Percentiles rank a stretch among this genome's conserved stretches.
These are phyloP conservation scores for Halophytophthora polymorphica DNA, from an alignment of 352 stramenopile genomes.

Conservation along the genomic window DNA sequence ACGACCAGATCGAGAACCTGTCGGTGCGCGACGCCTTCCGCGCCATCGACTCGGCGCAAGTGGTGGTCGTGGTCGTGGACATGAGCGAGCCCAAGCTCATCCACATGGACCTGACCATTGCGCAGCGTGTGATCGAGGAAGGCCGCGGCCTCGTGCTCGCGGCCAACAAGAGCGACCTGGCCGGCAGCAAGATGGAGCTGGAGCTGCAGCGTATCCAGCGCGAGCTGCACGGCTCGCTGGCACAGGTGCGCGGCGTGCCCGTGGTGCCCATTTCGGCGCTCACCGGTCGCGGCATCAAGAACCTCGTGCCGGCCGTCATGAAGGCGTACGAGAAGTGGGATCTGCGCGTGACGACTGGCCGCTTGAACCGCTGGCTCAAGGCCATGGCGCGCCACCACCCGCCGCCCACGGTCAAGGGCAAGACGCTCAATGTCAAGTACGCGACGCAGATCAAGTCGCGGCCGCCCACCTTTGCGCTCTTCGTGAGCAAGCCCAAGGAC, in stretches of 20 bases:
- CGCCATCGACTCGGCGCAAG: conserved; percentile 75
- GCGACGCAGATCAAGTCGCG: conserved; percentile 82
- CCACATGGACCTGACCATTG: conserved; percentile 85
- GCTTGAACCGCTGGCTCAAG: conserved; percentile 81
- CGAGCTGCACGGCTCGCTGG: conserved; percentile 66
- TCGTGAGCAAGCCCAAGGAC: conserved; percentile 76
- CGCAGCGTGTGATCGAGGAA: conserved; percentile 77
- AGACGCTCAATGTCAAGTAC: conserved; percentile 87
- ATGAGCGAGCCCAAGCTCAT: conserved; percentile 82
- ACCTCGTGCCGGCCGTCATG: conserved; percentile 76
- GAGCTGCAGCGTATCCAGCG: conserved; percentile 69
- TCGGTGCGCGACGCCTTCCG: conserved; percentile 80
- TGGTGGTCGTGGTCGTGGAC: conserved; percentile 80
- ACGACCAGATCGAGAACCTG: conserved; percentile 83
- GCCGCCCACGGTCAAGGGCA: conserved; percentile 77
- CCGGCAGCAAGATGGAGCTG: conserved; percentile 39
- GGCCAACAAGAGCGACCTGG: conserved; percentile 78
- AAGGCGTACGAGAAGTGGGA: conserved; percentile 83
- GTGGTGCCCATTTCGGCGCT: conserved; percentile 79
- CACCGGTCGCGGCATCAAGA: conserved; percentile 72
- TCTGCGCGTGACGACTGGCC: conserved; percentile 69
- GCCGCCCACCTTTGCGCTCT: conserved; percentile 77
- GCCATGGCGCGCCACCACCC: conserved; percentile 82
- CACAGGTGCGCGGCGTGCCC: conserved; percentile 72
- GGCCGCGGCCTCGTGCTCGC: conserved; percentile 68